Evolutionary conservation across 2,329 filamentous ascomycete species (phyloP), one percentile per base, ranked within the genome.

Genomic region (Stromatinia cepivora): DNA sequence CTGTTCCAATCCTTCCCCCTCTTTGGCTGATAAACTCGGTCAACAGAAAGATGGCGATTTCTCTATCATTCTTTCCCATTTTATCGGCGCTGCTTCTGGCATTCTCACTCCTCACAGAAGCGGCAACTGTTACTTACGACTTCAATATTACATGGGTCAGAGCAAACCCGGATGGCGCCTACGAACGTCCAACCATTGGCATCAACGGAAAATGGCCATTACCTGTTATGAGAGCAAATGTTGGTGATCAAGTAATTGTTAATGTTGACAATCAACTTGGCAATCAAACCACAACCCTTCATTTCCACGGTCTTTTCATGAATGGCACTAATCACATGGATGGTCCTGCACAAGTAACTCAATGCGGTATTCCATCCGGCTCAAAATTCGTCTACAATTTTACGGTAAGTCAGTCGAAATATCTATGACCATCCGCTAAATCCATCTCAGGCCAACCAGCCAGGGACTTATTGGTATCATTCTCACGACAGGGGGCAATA

Each of bases 391-490:
- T 85, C 3, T 93, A 92, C 78, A 86, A 90, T 77, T 92, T 92
- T 76, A 89, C 74, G 17, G 87, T 90, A 73, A 71, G 75, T 70
- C 4, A 36, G 13, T 50, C 11, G 39, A 15, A 15, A 45, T 46
- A 17, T 39, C 22, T 20, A 22, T 31, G 91, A 57, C 31, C 70
- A 20, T 73, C 31, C 15, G 48, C 66, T 45, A 31, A 67, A 45
- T 15, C 5, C 22, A 34, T 54, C 31, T 36, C 31, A 85, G 84
- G 76, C 83, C 20, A 77, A 87, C 62, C 90, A 92, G 80, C 84
- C 88, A 0, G 91, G 91, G 39, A 92, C 90, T 1, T 93, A 92
- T 79, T 93, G 91, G 91, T 94, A 93, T 72, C 87, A 89, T 75
- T 87, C 84, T 15, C 85, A 87, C 73, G 77, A 81, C 57, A 79